Percentiles rank a stretch among this genome's conserved stretches.
Evolutionary conservation across 179 eudicot species (phyloP).

Genomic region (Silene vulgaris): DNA sequence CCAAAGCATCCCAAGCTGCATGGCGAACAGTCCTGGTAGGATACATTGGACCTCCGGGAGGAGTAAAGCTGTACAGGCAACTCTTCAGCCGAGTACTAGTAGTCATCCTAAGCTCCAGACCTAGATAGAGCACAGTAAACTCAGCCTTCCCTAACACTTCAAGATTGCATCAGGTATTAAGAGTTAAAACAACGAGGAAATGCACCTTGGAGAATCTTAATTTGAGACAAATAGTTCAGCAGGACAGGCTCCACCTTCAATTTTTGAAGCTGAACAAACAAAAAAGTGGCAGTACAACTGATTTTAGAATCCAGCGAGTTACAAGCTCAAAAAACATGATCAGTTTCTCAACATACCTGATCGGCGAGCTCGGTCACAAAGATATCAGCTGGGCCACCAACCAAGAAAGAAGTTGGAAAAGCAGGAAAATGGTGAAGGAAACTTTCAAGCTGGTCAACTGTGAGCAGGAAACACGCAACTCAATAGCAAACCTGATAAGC

Average conservation of each 20-base stretch:
- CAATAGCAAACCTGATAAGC: constrained; percentile 16
- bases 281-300: constrained; percentile 4
- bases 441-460: constrained; percentile 68
- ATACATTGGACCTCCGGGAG: constrained; percentile 98
- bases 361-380: constrained; percentile 83
- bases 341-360: constrained; percentile 43
- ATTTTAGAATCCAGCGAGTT: constrained; percentile 11
- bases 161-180: constrained; percentile 1
- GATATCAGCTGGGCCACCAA: constrained; percentile 80
- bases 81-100: constrained; percentile 86
- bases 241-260: constrained; percentile 94
- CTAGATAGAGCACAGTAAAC: constrained; percentile 31
- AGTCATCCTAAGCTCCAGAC: constrained; percentile 83
- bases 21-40: constrained; percentile 97
- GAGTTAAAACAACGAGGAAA: background rate
- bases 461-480: constrained; percentile 23
- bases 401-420: constrained; percentile 77
- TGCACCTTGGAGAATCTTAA: constrained; percentile 67
- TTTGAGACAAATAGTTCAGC: constrained; percentile 74
- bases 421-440: constrained; percentile 69
- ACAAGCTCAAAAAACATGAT: constrained; percentile 1
- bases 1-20: constrained; percentile 92
- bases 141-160: constrained; percentile 1
- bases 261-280: constrained; percentile 62
- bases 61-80: constrained; percentile 90